These are phyloP conservation scores for Ceratocystis albifundus DNA, from an alignment of 2,329 filamentous ascomycete genomes.

Conservation along the genomic window DNA sequence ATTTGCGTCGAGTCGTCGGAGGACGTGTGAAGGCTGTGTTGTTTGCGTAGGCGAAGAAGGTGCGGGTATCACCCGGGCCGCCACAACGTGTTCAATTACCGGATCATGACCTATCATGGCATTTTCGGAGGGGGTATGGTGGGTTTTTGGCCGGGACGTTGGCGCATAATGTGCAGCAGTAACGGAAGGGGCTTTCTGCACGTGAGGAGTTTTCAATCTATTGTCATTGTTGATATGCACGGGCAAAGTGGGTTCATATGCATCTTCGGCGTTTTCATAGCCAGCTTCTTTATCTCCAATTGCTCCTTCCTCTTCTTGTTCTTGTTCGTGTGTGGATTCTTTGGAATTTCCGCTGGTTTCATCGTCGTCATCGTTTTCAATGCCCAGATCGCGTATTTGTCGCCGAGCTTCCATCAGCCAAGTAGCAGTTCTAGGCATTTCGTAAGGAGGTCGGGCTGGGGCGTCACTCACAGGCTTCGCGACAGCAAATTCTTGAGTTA, in stretches of 20 bases:
- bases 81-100: constrained; percentile 15
- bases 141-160: neutral
- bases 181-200: neutral
- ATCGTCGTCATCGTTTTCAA: constrained; percentile 16
- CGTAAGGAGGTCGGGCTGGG: neutral
- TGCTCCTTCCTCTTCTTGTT: constrained; percentile 12
- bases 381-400: constrained; percentile 21
- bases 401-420: constrained; percentile 19
- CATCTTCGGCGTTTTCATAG: constrained; percentile 9
- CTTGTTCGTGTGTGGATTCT: constrained; percentile 12
- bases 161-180: neutral
- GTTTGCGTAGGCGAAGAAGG: constrained; percentile 21
- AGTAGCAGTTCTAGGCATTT: constrained; percentile 13
- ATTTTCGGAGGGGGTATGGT: neutral
- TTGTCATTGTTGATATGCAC: constrained; percentile 7
- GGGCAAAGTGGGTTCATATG: constrained; percentile 21
- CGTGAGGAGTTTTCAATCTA: neutral
- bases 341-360: neutral
- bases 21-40: constrained; percentile 22
- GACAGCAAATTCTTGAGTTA: constrained; percentile 3
- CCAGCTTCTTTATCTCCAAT: constrained; percentile 7
- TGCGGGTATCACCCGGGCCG: constrained; percentile 5
- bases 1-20: constrained; percentile 17
- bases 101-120: constrained; percentile 6
- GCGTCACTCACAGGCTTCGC: neutral